Evolutionary conservation across 306 rosid species (phyloP).

Genomic region (Ziziphus jujuba): DNA sequence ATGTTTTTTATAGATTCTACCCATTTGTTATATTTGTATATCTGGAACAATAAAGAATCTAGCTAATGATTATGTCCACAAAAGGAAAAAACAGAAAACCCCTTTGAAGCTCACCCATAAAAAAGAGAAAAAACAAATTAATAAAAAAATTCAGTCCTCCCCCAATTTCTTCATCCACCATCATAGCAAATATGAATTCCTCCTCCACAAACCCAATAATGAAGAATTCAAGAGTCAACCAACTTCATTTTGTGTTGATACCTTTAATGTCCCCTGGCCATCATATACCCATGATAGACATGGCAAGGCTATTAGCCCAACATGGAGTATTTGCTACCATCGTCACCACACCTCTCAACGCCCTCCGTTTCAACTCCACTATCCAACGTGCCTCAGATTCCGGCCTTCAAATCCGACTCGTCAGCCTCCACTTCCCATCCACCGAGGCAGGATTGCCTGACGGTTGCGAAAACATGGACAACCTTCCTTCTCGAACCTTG

Average conservation of each 20-base stretch:
- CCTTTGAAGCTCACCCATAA: no score
- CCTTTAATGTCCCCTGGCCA: conserved; percentile 38
- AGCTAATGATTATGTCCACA: no score
- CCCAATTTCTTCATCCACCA: neutral
- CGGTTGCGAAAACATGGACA: conserved; percentile 29
- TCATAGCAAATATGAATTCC: no score
- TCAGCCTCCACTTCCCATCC: conserved; percentile 17
- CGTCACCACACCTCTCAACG: conserved; percentile 32
- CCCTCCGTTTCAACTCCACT: conserved; percentile 7
- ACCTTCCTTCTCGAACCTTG: conserved; percentile 8
- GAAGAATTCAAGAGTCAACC: conserved; percentile 2
- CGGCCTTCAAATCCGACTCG: conserved; percentile 20
- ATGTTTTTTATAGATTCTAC: no score
- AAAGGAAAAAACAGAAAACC: no score
- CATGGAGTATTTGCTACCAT: conserved; percentile 23
- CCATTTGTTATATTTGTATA: no score
- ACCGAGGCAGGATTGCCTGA: conserved; percentile 26
- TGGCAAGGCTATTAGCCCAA: conserved; percentile 29
- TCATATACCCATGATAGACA: conserved; percentile 36
- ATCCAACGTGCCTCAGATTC: neutral
- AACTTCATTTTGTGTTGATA: conserved; percentile 34
- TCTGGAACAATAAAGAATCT: no score
- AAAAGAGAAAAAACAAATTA: no score
- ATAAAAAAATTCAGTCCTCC: no score
- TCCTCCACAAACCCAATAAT: neutral